Evolutionary conservation across 257 asterid species (phyloP).

Genomic region (Rauvolfia tetraphylla): DNA sequence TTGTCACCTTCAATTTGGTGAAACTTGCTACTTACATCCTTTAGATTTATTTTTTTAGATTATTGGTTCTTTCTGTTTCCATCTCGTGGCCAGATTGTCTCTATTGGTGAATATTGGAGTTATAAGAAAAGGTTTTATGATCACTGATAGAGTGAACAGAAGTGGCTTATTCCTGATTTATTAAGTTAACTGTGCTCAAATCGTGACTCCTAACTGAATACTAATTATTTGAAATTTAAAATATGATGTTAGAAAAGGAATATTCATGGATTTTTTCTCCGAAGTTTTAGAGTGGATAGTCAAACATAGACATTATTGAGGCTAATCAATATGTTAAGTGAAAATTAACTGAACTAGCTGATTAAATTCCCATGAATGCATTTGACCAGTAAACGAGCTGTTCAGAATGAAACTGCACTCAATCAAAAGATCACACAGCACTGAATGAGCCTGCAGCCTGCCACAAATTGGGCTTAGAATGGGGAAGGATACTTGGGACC

Average conservation of each 20-base stretch:
- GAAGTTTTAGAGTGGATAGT: neutral
- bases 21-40: neutral
- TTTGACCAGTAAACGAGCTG: no score
- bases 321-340: no score
- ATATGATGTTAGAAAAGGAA: neutral
- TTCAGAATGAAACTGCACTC: no score
- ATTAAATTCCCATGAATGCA: no score
- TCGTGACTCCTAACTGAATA: neutral
- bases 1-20: constrained; percentile 11
- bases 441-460: no score
- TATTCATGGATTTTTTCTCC: no score
- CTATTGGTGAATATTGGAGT: neutral
- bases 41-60: neutral
- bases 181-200: neutral
- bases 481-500: no score
- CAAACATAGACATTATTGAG: neutral
- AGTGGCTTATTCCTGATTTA: neutral
- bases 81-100: neutral
- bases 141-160: neutral
- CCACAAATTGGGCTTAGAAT: no score
- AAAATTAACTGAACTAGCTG: no score
- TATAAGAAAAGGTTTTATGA: neutral
- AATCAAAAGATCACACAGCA: no score
- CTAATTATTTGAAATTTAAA: neutral
- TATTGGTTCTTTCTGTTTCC: constrained; percentile 6